phyloP scores from a whole-genome alignment of 345 rosid species.

The Sonneratia caseolaris region DNA sequence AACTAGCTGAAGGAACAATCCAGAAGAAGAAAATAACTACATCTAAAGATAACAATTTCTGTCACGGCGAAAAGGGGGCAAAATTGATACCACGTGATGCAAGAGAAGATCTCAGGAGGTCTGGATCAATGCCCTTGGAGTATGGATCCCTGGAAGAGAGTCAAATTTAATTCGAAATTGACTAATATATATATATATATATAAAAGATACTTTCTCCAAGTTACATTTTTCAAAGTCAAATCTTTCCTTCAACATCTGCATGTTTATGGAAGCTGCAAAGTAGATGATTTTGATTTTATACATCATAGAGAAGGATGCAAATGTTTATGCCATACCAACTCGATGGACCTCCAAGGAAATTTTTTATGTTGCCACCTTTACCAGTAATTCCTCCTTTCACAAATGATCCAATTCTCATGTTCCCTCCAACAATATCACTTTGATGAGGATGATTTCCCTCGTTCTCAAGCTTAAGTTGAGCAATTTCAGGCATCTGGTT shows the following conservation, averaged over 20 bases:
- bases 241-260: background rate
- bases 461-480: constrained; percentile 25
- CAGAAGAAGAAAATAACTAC: too few species aligned
- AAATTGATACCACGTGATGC: constrained; percentile 34
- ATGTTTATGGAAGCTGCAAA: background rate
- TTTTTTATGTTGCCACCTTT: constrained; percentile 19
- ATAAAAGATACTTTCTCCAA: background rate
- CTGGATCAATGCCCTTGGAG: constrained; percentile 45
- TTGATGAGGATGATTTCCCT: constrained; percentile 14
- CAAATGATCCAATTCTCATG: constrained; percentile 18
- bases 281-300: background rate
- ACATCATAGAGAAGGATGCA: background rate
- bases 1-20: background rate
- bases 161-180: too few species aligned
- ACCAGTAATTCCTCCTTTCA: constrained; percentile 14
- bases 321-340: constrained; percentile 30
- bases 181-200: background rate
- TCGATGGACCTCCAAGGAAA: constrained; percentile 33
- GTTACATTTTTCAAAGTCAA: background rate
- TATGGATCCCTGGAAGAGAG: constrained; percentile 40
- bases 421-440: constrained; percentile 16
- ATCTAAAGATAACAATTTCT: background rate
- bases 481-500: constrained; percentile 27
- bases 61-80: constrained; percentile 26
- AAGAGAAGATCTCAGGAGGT: constrained; percentile 45